Evolutionary conservation across 2,329 filamentous ascomycete genomes (phyloP).

Genomic region (Hypoxylon sp.): DNA sequence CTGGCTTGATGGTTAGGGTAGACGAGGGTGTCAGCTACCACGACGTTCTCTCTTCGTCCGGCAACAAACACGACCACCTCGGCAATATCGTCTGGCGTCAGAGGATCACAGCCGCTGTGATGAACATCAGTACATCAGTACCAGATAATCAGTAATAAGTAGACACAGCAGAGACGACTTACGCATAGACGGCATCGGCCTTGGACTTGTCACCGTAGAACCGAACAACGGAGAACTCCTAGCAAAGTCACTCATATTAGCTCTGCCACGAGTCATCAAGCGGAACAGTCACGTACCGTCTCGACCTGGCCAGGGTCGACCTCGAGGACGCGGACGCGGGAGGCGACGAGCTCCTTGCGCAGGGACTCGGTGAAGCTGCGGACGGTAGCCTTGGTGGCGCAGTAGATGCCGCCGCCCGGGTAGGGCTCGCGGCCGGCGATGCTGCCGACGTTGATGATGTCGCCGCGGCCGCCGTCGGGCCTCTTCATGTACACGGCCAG

Average conservation of each 20-base stretch:
- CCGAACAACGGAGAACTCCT: slow-evolving; percentile 77
- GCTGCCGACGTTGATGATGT: slow-evolving; percentile 90
- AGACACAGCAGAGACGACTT: slow-evolving; percentile 47
- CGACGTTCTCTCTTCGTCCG: slow-evolving; percentile 81
- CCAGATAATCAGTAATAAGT: not conserved
- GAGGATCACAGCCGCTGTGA: slow-evolving; percentile 60
- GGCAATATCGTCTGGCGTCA: slow-evolving; percentile 81
- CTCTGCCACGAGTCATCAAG: not conserved
- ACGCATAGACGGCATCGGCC: slow-evolving; percentile 74
- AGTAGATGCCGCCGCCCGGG: slow-evolving; percentile 78
- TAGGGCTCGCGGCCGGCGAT: slow-evolving; percentile 70
- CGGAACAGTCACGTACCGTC: slow-evolving; percentile 54
- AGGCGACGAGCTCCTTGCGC: slow-evolving; percentile 74
- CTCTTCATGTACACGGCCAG: slow-evolving; percentile 82
- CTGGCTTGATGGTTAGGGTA: slow-evolving; percentile 77
- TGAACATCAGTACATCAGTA: slow-evolving; percentile 38
- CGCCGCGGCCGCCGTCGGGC: slow-evolving; percentile 78
- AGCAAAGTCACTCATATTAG: slow-evolving; percentile 12
- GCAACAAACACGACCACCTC: slow-evolving; percentile 80
- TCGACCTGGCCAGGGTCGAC: slow-evolving; percentile 82
- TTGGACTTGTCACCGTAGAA: slow-evolving; percentile 79
- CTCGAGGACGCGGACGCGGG: slow-evolving; percentile 74
- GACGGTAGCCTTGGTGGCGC: slow-evolving; percentile 79
- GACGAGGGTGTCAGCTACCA: slow-evolving; percentile 77
- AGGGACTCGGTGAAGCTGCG: slow-evolving; percentile 76